phyloP scores from a whole-genome alignment of 768 basidiomycete genomes.

The Mycena filopes region DNA sequence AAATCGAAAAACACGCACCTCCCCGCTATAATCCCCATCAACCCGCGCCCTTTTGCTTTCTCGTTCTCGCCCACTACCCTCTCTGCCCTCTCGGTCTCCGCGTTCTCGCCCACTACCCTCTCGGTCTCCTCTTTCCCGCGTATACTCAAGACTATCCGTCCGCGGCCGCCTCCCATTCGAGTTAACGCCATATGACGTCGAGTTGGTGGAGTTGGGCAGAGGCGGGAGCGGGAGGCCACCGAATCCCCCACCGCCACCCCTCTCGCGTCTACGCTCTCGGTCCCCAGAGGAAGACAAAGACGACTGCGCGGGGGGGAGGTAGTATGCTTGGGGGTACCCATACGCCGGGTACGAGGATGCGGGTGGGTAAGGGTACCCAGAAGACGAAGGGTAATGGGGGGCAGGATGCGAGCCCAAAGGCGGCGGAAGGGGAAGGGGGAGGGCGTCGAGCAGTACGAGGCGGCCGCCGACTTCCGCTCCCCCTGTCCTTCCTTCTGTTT shows the following conservation, averaged over 20 bases:
- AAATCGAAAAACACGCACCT: conserved; percentile 16
- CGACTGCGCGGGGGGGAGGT: no score
- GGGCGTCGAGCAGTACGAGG: conserved; percentile 50
- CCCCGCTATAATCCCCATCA: conserved; percentile 14
- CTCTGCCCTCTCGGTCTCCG: no score
- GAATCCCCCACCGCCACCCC: neutral
- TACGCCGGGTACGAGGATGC: neutral
- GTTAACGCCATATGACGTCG: no score
- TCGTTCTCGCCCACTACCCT: conserved; percentile 19
- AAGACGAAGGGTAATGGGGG: no score
- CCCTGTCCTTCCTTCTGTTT: no score
- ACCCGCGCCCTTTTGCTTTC: neutral
- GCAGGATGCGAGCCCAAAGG: no score
- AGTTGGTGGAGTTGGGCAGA: neutral
- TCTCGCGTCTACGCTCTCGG: neutral
- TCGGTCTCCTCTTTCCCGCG: no score
- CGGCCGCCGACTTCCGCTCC: conserved; percentile 52
- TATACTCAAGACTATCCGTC: no score
- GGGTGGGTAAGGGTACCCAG: conserved; percentile 28
- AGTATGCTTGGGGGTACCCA: neutral
- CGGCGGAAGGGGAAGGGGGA: no score
- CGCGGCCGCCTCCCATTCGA: no score
- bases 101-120: no score
- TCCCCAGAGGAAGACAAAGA: no score
- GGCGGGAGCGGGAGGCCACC: neutral